phyloP scores from a whole-genome alignment of 2,329 filamentous ascomycete species.

The Lachnellula subtilissima region DNA sequence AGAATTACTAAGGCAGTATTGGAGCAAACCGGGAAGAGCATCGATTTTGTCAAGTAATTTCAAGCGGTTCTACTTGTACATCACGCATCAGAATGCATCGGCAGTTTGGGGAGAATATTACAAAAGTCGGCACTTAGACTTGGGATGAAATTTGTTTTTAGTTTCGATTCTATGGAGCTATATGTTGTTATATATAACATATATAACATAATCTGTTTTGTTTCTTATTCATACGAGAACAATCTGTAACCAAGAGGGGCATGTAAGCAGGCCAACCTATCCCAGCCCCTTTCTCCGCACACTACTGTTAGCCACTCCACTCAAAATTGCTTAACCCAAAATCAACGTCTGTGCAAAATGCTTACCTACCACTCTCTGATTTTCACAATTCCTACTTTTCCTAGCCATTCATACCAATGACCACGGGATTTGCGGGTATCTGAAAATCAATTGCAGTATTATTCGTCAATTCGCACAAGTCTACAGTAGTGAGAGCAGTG shows the following conservation, averaged over 20 bases:
- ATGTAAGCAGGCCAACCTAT: background rate
- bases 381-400: background rate
- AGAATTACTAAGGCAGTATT: too few species aligned
- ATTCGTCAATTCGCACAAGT: background rate
- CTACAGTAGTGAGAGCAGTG: background rate
- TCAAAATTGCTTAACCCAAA: constrained; percentile 17
- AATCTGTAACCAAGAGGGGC: background rate
- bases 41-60: background rate
- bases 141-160: background rate
- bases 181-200: too few species aligned
- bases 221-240: background rate
- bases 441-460: background rate
- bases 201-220: background rate
- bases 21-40: too few species aligned
- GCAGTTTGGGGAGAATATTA: too few species aligned
- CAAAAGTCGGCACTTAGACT: background rate
- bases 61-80: too few species aligned
- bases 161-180: too few species aligned
- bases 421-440: background rate
- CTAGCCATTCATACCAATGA: background rate
- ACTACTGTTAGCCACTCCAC: background rate
- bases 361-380: background rate
- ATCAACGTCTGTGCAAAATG: constrained; percentile 26
- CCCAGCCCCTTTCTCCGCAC: background rate
- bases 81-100: too few species aligned